phyloP scores from a whole-genome alignment of 2,329 filamentous ascomycete genomes.

The Exophiala aquamarina region DNA sequence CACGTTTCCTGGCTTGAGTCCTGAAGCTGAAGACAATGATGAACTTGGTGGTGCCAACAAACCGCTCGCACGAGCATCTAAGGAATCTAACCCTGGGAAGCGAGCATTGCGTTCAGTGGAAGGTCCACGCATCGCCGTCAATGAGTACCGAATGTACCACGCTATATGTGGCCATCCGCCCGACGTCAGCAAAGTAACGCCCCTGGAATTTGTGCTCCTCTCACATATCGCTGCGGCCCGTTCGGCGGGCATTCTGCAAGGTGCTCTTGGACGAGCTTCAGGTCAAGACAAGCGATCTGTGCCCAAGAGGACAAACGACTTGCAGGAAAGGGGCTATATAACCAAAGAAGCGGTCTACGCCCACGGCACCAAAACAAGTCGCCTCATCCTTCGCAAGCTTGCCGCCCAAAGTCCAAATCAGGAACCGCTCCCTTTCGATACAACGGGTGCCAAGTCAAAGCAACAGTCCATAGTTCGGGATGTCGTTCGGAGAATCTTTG shows the following conservation, averaged over 20 bases:
- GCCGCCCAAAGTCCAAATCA: constrained; percentile 19
- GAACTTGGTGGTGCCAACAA: background rate
- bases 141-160: constrained; percentile 58
- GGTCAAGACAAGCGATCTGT: constrained; percentile 67
- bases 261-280: constrained; percentile 53
- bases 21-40: background rate
- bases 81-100: background rate
- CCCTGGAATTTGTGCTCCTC: constrained; percentile 57
- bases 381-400: constrained; percentile 56
- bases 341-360: constrained; percentile 53
- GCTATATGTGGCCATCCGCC: constrained; percentile 60
- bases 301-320: constrained; percentile 58
- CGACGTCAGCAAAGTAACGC: constrained; percentile 54
- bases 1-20: background rate
- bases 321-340: constrained; percentile 62
- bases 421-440: background rate
- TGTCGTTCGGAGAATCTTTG: constrained; percentile 22
- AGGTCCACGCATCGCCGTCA: constrained; percentile 47
- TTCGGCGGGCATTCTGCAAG: constrained; percentile 57
- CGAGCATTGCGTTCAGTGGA: background rate
- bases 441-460: constrained; percentile 1
- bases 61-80: background rate
- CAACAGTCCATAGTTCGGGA: constrained; percentile 14
- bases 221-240: constrained; percentile 59
- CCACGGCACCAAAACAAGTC: constrained; percentile 54